Evolutionary conservation across 2,329 filamentous ascomycete genomes (phyloP), one percentile per base, ranked within the genome.

Genomic region (Exophiala alcalophila): DNA sequence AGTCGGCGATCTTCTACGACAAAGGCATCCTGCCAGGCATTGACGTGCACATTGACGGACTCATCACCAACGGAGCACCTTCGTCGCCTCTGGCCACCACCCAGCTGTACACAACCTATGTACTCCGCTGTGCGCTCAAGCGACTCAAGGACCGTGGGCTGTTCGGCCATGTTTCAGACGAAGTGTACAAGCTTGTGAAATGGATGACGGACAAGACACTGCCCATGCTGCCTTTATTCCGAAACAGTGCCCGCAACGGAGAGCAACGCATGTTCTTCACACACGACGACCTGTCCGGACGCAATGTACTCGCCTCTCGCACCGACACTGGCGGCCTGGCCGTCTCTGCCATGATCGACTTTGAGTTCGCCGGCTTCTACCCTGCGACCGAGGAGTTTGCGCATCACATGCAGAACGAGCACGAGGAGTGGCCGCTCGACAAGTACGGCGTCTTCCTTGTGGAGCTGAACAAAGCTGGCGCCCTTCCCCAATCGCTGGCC

Each of bases 331-430:
- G 24, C 12, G 29, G 23, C 12, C 14, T 44, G 7, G 45, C 48
- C 14, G 32, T 59, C 25, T 52, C 57, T 3, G 39, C 51, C 23
- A 58, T 64, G 30, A 53, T 62, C 15, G 58, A 62, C 24, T 61
- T 56, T 51, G 60, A 64, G 35, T 59, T 58, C 36, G 55, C 61
- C 21, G 59, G 58, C 11, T 61, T 53, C 33, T 59, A 53, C 12
- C 57, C 58, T 23, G 32, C 58, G 5, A 57, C 53, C 50, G 59
- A 60, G 46, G 57, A 64, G 31, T 64, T 51, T 26, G 42, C 44
- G 27, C 45, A 48, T 15, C 42, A 28, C 4, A 24, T 54, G 14
- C 46, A 47, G 24, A 49, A 49, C 29, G 29, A 44, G 11, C 45
- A 53, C 15, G 28, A 36, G n/a, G 49, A 52, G 24, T 54, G 52